Conservation (phyloP, 352 stramenopile genomes). For the Phytophthora meadii region DNA sequence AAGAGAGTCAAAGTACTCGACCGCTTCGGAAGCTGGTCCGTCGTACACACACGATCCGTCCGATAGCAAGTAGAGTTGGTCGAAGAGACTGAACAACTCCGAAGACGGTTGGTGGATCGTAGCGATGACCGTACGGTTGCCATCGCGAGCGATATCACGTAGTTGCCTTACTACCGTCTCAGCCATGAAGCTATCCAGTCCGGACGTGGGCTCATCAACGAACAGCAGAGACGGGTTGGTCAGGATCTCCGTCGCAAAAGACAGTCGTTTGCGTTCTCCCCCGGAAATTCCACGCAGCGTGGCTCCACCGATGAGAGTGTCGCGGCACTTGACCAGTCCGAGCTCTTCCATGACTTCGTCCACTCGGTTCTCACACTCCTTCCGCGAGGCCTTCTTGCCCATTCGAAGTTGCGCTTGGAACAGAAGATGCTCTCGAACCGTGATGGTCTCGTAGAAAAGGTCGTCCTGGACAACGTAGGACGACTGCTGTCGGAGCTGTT, state of each 20-base stretch:
- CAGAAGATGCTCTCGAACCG: slow-evolving; percentile 80
- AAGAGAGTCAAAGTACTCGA: slow-evolving; percentile 39
- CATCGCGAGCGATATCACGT: slow-evolving; percentile 70
- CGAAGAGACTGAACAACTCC: slow-evolving; percentile 33
- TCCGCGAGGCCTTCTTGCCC: slow-evolving; percentile 21
- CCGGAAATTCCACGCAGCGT: slow-evolving; percentile 63
- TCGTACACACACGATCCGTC: slow-evolving; percentile 45
- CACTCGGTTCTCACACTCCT: slow-evolving; percentile 36
- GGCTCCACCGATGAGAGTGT: slow-evolving; percentile 52
- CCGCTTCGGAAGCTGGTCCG: slow-evolving; percentile 35
- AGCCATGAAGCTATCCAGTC: slow-evolving; percentile 64
- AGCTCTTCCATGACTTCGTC: slow-evolving; percentile 55
- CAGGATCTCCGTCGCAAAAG: slow-evolving; percentile 84
- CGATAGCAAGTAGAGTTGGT: slow-evolving; percentile 43
- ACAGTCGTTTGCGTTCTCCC: slow-evolving; percentile 80
- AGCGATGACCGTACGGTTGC: slow-evolving; percentile 80
- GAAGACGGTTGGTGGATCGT: slow-evolving; percentile 78
- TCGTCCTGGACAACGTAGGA: slow-evolving; percentile 90
- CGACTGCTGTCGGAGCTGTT: slow-evolving; percentile 40
- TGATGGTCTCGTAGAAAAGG: slow-evolving; percentile 85
- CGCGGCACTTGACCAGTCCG: slow-evolving; percentile 46
- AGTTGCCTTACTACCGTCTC: slow-evolving; percentile 60
- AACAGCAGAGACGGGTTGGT: slow-evolving; percentile 85
- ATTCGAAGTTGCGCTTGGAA: slow-evolving; percentile 83
- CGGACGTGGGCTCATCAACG: slow-evolving; percentile 85